Percentiles rank a stretch among this genome's conserved stretches.
These are phyloP conservation scores for Termitomyces sp. DNA, from an alignment of 768 basidiomycete genomes.

Conservation along the genomic window DNA sequence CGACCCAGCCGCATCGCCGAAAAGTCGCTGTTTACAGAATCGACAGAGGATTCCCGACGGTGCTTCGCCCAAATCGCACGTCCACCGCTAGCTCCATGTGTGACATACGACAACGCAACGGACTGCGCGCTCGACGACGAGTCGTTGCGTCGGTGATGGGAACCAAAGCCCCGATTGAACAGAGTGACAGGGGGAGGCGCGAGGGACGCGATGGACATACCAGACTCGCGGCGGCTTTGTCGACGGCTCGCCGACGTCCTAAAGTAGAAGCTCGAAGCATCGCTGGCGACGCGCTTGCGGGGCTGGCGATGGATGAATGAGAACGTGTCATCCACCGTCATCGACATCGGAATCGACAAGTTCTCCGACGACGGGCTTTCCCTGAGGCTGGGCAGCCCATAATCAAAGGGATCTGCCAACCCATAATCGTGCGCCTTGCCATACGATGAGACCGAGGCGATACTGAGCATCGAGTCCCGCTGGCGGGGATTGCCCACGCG, in stretches of 20 bases:
- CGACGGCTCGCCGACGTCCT: slow-evolving; percentile 38
- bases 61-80: slow-evolving; percentile 59
- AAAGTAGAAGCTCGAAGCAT: slow-evolving; percentile 78
- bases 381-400: slow-evolving; percentile 45
- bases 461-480: slow-evolving; percentile 63
- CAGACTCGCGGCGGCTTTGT: slow-evolving; percentile 61
- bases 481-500: slow-evolving; percentile 32
- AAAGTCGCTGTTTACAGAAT: slow-evolving; percentile 63
- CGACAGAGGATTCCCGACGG: slow-evolving; percentile 49
- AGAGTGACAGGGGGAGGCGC: slow-evolving; percentile 62
- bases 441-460: slow-evolving; percentile 78
- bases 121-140: slow-evolving; percentile 58
- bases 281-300: slow-evolving; percentile 60
- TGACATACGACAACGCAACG: slow-evolving; percentile 48
- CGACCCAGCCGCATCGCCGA: slow-evolving; percentile 54
- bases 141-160: slow-evolving; percentile 49
- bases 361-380: slow-evolving; percentile 58
- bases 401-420: slow-evolving; percentile 69
- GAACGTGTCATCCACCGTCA: slow-evolving; percentile 72
- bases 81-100: slow-evolving; percentile 46
- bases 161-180: slow-evolving; percentile 59
- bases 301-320: slow-evolving; percentile 43
- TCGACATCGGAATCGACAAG: slow-evolving; percentile 31
- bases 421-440: slow-evolving; percentile 64
- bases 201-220: slow-evolving; percentile 44